Evolutionary conservation across 345 rosid genomes (phyloP).

Genomic region (Eucalyptus globulus): DNA sequence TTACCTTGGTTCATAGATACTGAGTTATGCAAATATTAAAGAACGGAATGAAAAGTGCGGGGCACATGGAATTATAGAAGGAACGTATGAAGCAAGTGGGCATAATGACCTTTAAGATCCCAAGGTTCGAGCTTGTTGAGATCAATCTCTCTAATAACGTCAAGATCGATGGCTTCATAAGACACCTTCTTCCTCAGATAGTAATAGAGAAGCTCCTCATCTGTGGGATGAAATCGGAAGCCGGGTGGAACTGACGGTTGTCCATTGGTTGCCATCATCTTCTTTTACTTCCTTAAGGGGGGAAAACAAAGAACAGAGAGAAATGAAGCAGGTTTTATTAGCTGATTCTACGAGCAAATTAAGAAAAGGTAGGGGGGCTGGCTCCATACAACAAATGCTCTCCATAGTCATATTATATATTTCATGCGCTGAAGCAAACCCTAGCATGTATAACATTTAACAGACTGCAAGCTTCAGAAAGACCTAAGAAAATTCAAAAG

Average conservation of each 20-base stretch:
- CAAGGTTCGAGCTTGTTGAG: constrained; percentile 99
- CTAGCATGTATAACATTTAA: background rate
- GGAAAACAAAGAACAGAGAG: background rate
- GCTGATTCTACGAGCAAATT: background rate
- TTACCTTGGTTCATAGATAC: background rate
- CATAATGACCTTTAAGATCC: constrained; percentile 80
- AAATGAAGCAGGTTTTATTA: background rate
- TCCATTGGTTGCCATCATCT: constrained; percentile 58
- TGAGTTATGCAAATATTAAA: background rate
- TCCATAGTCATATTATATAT: background rate
- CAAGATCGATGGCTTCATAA: constrained; percentile 87
- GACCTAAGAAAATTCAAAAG: background rate
- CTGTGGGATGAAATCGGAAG: constrained; percentile 92
- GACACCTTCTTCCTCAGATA: constrained; percentile 94
- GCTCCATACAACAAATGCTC: background rate
- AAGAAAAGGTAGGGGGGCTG: background rate
- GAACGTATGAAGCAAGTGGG: background rate
- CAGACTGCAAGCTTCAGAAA: background rate
- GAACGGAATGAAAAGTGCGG: background rate
- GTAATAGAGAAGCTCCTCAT: constrained; percentile 90
- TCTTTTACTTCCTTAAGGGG: background rate
- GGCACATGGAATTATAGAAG: background rate
- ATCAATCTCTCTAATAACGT: constrained; percentile 91
- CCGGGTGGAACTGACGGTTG: constrained; percentile 86
- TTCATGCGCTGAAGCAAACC: background rate